phyloP scores from a whole-genome alignment of 2,329 filamentous ascomycete species.

The Penicillium freii region DNA sequence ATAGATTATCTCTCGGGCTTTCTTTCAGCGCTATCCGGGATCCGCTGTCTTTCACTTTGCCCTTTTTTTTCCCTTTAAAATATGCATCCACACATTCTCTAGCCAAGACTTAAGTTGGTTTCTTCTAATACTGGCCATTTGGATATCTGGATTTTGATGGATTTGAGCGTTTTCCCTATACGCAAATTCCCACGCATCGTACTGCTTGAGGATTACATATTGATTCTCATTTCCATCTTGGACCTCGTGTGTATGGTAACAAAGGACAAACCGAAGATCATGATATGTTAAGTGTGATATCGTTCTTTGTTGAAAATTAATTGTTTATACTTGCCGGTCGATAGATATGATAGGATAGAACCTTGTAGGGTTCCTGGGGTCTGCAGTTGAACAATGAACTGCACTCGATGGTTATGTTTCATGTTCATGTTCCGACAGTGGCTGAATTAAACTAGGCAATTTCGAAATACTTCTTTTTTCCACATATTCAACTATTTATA shows the following conservation, averaged over 20 bases:
- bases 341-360: background rate
- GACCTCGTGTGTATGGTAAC: background rate
- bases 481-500: background rate
- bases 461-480: background rate
- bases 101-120: background rate
- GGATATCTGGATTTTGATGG: constrained; percentile 13
- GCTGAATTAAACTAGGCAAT: no score
- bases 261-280: background rate
- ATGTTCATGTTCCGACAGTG: background rate
- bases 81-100: constrained; percentile 4
- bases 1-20: background rate
- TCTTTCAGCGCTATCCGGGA: constrained; percentile 12
- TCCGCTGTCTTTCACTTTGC: constrained; percentile 7
- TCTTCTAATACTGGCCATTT: constrained; percentile 3
- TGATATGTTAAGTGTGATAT: background rate
- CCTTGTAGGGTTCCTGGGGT: background rate
- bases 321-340: background rate
- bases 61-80: background rate
- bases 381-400: constrained; percentile 6
- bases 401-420: background rate
- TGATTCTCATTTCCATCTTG: constrained; percentile 12
- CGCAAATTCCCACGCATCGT: constrained; percentile 8
- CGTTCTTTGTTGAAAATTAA: background rate
- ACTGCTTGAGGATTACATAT: constrained; percentile 4
- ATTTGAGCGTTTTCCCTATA: constrained; percentile 22